Evolutionary conservation across 305 asterid genomes (phyloP).

Genomic region (Salvia sclarea): DNA sequence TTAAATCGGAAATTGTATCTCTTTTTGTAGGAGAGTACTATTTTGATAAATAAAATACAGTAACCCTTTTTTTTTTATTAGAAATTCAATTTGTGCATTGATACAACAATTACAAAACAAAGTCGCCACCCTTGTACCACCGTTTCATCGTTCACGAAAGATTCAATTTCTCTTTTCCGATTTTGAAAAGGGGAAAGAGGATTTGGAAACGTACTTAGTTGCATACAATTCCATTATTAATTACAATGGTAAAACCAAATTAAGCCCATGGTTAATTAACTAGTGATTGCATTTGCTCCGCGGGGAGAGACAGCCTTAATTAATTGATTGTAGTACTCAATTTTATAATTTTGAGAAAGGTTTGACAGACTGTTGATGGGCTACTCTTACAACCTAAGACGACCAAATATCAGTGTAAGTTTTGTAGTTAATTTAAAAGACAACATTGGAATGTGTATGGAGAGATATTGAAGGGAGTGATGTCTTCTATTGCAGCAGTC

Average conservation of each 20-base stretch:
- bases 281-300: background rate
- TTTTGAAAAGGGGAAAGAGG: background rate
- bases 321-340: background rate
- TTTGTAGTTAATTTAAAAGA: constrained; percentile 12
- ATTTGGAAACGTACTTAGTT: too few relatives aligned
- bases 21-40: constrained; percentile 30
- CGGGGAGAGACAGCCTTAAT: constrained; percentile 1
- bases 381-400: constrained; percentile 23
- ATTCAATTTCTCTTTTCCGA: background rate
- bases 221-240: too few relatives aligned
- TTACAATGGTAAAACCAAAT: background rate
- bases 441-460: constrained; percentile 30
- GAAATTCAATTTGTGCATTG: background rate
- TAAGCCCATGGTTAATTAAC: too few relatives aligned
- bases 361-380: background rate
- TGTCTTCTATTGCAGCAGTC: constrained; percentile 24
- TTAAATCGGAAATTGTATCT: constrained; percentile 32
- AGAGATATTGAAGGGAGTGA: constrained; percentile 37
- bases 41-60: constrained; percentile 16
- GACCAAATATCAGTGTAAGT: background rate
- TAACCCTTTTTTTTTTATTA: background rate
- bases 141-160: background rate
- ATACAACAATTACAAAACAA: background rate
- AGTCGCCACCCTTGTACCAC: background rate
- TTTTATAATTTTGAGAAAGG: background rate